A percentile compares a stretch with the other conserved stretches of the same genome.
phyloP scores from a whole-genome alignment of 2,329 filamentous ascomycete species.

The Aspergillus fijiensis region DNA sequence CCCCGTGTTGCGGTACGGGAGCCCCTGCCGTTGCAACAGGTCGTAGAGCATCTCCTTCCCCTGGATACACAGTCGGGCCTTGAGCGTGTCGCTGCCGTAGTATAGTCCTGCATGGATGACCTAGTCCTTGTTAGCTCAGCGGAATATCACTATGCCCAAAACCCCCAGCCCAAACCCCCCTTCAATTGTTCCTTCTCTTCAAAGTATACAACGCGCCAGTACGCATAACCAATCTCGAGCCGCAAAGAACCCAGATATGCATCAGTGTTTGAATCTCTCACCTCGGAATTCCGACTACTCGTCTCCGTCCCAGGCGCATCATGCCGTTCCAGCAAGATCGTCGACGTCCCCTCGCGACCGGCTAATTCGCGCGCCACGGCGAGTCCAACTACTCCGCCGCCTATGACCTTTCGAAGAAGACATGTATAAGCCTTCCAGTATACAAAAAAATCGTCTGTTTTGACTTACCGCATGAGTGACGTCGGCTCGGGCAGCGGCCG shows the following conservation, averaged over 20 bases:
- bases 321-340: constrained; percentile 80
- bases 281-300: constrained; percentile 85
- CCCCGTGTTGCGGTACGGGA: constrained; percentile 72
- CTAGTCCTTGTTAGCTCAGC: constrained; percentile 33
- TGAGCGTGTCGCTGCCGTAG: constrained; percentile 74
- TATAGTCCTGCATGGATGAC: constrained; percentile 96
- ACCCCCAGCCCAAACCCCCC: no score
- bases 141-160: no score
- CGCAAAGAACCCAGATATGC: no score
- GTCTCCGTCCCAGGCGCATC: constrained; percentile 76
- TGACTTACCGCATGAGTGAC: constrained; percentile 60
- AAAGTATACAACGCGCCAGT: no score
- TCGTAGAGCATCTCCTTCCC: constrained; percentile 77
- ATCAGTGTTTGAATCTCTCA: constrained; percentile 26
- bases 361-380: constrained; percentile 74
- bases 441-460: background rate
- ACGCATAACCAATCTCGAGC: no score
- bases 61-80: constrained; percentile 76
- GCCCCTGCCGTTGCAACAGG: constrained; percentile 65
- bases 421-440: background rate
- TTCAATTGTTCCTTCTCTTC: no score
- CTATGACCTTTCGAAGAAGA: constrained; percentile 53
- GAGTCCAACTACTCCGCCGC: constrained; percentile 74
- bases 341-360: constrained; percentile 58
- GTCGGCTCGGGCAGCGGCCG: constrained; percentile 48